Conservation (phyloP, 148 eudicot genomes). For the Fallopia convolvulus region DNA sequence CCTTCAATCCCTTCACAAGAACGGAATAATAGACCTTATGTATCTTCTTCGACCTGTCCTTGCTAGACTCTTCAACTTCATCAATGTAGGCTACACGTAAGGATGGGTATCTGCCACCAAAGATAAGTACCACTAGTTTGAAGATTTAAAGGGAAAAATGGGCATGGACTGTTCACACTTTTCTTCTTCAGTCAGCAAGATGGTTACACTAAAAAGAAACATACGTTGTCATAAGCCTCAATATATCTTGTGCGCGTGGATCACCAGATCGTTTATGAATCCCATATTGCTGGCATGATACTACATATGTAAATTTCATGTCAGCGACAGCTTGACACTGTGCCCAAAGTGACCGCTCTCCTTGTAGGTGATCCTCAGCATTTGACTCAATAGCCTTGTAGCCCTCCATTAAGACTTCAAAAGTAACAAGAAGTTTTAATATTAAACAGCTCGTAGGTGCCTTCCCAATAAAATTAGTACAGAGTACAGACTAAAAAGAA, state of each 20-base stretch:
- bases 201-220: constrained; percentile 12
- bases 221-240: constrained; percentile 82
- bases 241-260: constrained; percentile 13
- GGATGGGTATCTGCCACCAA: constrained; percentile 73
- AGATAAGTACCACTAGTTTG: background rate
- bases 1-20: constrained; percentile 42
- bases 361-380: constrained; percentile 63
- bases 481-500: background rate
- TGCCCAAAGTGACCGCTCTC: constrained; percentile 54
- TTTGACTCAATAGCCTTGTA: constrained; percentile 83
- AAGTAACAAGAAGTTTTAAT: background rate
- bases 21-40: constrained; percentile 79
- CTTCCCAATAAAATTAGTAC: background rate
- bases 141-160: background rate
- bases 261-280: constrained; percentile 1
- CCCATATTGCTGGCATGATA: constrained; percentile 14
- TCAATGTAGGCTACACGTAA: constrained; percentile 97
- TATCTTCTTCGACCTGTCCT: constrained; percentile 51
- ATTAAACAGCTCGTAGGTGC: background rate
- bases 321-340: constrained; percentile 11
- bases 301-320: constrained; percentile 17
- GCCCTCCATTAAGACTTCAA: constrained; percentile 76
- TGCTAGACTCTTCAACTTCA: constrained; percentile 82
- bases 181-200: background rate
- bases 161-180: background rate